Conservation (phyloP, 768 basidiomycete genomes). For the Tylopilus intermedius region DNA sequence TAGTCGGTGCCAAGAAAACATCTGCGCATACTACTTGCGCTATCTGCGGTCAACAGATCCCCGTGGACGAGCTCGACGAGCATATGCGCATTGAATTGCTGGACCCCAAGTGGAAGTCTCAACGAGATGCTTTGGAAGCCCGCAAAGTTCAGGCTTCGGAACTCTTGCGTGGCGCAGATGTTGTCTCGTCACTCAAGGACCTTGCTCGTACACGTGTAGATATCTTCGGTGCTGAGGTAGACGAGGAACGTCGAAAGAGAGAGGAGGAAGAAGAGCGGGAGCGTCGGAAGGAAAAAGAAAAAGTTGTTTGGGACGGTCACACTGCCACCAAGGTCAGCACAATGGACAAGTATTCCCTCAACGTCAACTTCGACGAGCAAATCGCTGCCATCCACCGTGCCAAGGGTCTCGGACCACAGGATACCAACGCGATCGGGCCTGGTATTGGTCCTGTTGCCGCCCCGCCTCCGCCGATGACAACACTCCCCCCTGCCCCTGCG, state of each 20-base stretch:
- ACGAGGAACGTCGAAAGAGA: slow-evolving; percentile 81
- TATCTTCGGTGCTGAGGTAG: slow-evolving; percentile 91
- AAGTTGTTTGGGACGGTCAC: slow-evolving; percentile 98
- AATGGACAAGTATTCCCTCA: slow-evolving; percentile 87
- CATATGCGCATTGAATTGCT: slow-evolving; percentile 98
- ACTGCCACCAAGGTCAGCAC: slow-evolving; percentile 90
- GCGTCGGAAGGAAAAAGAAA: slow-evolving; percentile 83
- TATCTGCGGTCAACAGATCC: slow-evolving; percentile 93
- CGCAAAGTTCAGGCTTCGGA: slow-evolving; percentile 88
- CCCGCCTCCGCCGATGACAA: slow-evolving; percentile 56
- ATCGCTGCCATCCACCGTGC: slow-evolving; percentile 94
- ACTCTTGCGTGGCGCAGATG: slow-evolving; percentile 86
- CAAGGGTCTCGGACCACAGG: slow-evolving; percentile 84
- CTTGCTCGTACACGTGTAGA: slow-evolving; percentile 95
- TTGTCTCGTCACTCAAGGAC: slow-evolving; percentile 87
- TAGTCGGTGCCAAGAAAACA: slow-evolving; percentile 62
- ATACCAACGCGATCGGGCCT: slow-evolving; percentile 75
- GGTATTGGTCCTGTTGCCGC: slow-evolving; percentile 81
- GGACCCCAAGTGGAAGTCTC: slow-evolving; percentile 97
- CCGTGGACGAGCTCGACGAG: slow-evolving; percentile 92
- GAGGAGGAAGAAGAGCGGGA: slow-evolving; percentile 85
- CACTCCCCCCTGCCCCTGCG: slow-evolving; percentile 63
- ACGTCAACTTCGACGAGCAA: slow-evolving; percentile 95
- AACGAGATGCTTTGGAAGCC: slow-evolving; percentile 82
- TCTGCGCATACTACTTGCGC: slow-evolving; percentile 79